Evolutionary conservation across 768 basidiomycete genomes (phyloP).

Genomic region (Royoungia palumana): DNA sequence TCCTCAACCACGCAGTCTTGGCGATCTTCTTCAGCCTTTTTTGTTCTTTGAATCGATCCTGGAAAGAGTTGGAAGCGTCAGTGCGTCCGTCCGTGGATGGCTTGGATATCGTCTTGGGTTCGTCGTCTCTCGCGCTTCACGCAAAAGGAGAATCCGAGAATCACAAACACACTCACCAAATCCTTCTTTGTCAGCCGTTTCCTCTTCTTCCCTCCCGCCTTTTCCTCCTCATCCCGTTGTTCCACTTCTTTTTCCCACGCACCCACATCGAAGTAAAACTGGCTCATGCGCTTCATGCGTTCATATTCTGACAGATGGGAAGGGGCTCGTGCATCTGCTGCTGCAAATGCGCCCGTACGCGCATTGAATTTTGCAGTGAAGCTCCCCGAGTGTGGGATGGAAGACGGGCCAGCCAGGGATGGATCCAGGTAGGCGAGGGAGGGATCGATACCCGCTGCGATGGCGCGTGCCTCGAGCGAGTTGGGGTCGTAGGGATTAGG

Average conservation of each 20-base stretch:
- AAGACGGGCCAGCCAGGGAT: slow-evolving; percentile 44
- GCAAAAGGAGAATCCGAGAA: slow-evolving; percentile 8
- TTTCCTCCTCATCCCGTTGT: slow-evolving; percentile 41
- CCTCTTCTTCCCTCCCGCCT: slow-evolving; percentile 64
- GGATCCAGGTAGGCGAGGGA: slow-evolving; percentile 79
- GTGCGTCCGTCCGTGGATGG: slow-evolving; percentile 24
- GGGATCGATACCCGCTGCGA: slow-evolving; percentile 81
- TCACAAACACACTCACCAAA: slow-evolving; percentile 56
- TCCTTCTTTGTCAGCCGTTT: slow-evolving; percentile 82
- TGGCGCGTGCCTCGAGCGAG: slow-evolving; percentile 65
- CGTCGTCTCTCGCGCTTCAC: slow-evolving; percentile 20
- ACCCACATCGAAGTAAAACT: slow-evolving; percentile 83
- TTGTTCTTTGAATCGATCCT: slow-evolving; percentile 85
- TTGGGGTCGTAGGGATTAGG: slow-evolving; percentile 31
- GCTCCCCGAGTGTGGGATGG: slow-evolving; percentile 36
- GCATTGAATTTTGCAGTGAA: slow-evolving; percentile 76
- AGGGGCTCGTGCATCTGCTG: slow-evolving; percentile 65
- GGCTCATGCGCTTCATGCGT: slow-evolving; percentile 75
- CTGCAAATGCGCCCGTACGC: slow-evolving; percentile 73
- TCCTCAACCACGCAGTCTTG: slow-evolving; percentile 85
- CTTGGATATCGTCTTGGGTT: slow-evolving; percentile 14
- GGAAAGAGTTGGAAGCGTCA: slow-evolving; percentile 20
- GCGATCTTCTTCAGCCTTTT: slow-evolving; percentile 80
- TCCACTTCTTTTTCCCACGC: slow-evolving; percentile 75
- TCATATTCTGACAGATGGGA: slow-evolving; percentile 77